Base-by-base conservation (phyloP, 495 filamentous ascomycete species). In the Talaromyces proteolyticus region DNA sequence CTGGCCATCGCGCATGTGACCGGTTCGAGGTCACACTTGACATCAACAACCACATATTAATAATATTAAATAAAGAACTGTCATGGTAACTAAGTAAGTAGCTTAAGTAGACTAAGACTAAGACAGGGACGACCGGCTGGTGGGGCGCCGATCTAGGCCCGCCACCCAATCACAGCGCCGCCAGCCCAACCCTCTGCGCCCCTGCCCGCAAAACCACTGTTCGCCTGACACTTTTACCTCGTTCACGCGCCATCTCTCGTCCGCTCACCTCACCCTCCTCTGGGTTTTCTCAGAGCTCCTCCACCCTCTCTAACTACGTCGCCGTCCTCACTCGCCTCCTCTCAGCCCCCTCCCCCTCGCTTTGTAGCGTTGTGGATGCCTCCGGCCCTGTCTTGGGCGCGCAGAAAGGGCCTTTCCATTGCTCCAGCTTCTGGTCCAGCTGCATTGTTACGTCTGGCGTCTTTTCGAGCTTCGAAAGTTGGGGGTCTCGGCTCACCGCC, bases 401-500 rank as follows among this genome's bases (percentile, higher is more conserved):
- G 56, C 57, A 62, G 57, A 68, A 65, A 59, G 62, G 58, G 60
- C 57, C 49, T 61, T 25, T 54, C 54, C 53, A 58, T 62, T 48
- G 55, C 57, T 53, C 51, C 49, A 44, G 29, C 29, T 34, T 34
- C 40, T 43, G 21, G 40, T 43, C 40, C 40, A 43, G 40, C 40
- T 43, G 40, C 21, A 43, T 43, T 43, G 40, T 16, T 43, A 5
- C 40, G 10, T 43, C 16, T 43, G 40, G 17, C 21, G 1, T 43
- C 40, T 16, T 23, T 7, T 43, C 40, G 8, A 10, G 18, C 40
- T 43, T 19, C 40, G 21, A 43, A 16, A n/a, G n/a, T n/a, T n/a
- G n/a, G n/a, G n/a, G n/a, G n/a, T n/a, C n/a, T n/a, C n/a, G n/a
- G n/a, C n/a, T n/a, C n/a, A n/a, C n/a, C n/a, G n/a, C n/a, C n/a